phyloP scores from a whole-genome alignment of 345 rosid genomes.

The Boechera divaricarpa region DNA sequence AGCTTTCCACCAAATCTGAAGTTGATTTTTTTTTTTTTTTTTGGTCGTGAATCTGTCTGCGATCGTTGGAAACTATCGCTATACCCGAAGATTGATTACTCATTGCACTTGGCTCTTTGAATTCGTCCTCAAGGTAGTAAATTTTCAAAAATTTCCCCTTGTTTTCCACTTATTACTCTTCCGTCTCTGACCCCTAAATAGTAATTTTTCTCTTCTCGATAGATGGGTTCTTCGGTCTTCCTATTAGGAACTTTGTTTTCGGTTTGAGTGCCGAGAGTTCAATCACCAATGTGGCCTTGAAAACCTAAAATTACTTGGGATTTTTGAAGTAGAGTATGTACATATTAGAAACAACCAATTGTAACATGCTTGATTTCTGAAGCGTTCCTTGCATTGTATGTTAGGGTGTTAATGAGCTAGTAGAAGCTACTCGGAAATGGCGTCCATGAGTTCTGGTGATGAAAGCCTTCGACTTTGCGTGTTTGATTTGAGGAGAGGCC shows the following conservation, averaged over 20 bases:
- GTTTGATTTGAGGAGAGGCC: constrained; percentile 96
- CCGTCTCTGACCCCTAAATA: background rate
- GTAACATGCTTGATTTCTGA: constrained; percentile 9
- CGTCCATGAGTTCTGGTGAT: constrained; percentile 55
- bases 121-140: constrained; percentile 19
- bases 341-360: background rate
- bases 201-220: constrained; percentile 4
- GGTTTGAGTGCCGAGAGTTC: constrained; percentile 25
- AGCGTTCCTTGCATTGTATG: background rate
- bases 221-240: constrained; percentile 27
- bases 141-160: background rate
- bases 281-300: constrained; percentile 27
- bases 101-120: background rate
- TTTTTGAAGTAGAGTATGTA: background rate
- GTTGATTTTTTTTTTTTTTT: background rate
- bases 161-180: background rate
- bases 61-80: constrained; percentile 25
- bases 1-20: background rate
- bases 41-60: background rate
- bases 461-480: constrained; percentile 75
- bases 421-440: constrained; percentile 53
- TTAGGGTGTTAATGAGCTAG: constrained; percentile 32
- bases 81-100: constrained; percentile 1
- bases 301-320: background rate
- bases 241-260: constrained; percentile 8